Evolutionary conservation across 2,329 filamentous ascomycete genomes (phyloP).

Genomic region (Colletotrichum musae): DNA sequence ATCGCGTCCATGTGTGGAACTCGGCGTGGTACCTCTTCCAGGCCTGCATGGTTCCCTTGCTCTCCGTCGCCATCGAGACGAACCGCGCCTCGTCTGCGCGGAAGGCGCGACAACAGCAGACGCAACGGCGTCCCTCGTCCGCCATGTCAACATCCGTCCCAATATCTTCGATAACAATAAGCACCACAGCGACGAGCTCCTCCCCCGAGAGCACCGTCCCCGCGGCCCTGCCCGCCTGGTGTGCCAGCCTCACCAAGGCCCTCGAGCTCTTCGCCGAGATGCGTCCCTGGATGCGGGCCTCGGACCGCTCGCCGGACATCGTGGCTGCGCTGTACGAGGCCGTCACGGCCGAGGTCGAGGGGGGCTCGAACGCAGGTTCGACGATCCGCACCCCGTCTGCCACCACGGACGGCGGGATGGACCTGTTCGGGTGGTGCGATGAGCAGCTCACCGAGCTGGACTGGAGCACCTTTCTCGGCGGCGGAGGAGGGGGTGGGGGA

Average conservation of each 20-base stretch:
- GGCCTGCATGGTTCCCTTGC: slow-evolving; percentile 49
- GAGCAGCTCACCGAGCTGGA: slow-evolving; percentile 48
- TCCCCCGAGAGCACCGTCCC: background rate
- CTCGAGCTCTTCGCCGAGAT: slow-evolving; percentile 47
- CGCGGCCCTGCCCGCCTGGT: slow-evolving; percentile 40
- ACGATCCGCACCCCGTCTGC: slow-evolving; percentile 44
- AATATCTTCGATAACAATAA: slow-evolving; percentile 16
- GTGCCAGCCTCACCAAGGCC: slow-evolving; percentile 45
- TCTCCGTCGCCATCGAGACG: slow-evolving; percentile 47
- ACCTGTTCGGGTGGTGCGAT: slow-evolving; percentile 47
- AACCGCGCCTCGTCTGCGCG: background rate
- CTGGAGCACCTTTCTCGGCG: slow-evolving; percentile 45
- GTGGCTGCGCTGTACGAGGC: slow-evolving; percentile 47
- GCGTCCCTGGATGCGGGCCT: slow-evolving; percentile 48
- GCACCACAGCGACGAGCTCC: background rate
- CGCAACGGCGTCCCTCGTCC: background rate
- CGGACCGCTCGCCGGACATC: slow-evolving; percentile 47
- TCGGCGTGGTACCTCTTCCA: slow-evolving; percentile 52
- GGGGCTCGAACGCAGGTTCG: slow-evolving; percentile 25
- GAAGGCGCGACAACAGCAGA: slow-evolving; percentile 14
- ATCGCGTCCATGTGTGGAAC: slow-evolving; percentile 51
- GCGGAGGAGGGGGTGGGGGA: background rate
- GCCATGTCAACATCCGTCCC: background rate
- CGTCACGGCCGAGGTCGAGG: slow-evolving; percentile 43
- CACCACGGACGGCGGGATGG: slow-evolving; percentile 44